Evolutionary conservation across 164 flowering plant species (phyloP).

Genomic region (Sedum album): DNA sequence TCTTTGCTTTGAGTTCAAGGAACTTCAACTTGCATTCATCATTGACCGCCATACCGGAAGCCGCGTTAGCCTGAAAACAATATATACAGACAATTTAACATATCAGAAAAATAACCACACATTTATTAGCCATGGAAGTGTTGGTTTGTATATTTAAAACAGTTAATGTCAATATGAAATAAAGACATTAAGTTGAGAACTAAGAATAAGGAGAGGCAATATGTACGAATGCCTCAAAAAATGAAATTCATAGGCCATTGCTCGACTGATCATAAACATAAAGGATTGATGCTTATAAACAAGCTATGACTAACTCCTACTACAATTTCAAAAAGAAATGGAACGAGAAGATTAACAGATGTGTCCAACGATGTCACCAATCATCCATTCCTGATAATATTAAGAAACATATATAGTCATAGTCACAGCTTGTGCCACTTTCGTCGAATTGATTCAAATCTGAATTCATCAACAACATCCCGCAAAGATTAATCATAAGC

Average conservation of each 20-base stretch:
- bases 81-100: neutral
- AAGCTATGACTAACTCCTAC: too few relatives aligned
- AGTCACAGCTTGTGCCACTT: neutral
- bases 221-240: neutral
- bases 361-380: neutral
- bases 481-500: neutral
- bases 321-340: too few relatives aligned
- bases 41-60: constrained; percentile 28
- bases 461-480: neutral
- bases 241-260: neutral
- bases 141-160: too few relatives aligned
- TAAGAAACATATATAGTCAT: neutral
- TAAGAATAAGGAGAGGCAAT: neutral
- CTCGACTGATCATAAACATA: too few relatives aligned
- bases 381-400: neutral
- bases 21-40: constrained; percentile 33
- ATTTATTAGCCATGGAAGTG: too few relatives aligned
- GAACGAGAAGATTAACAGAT: too few relatives aligned
- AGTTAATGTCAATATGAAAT: too few relatives aligned
- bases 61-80: constrained; percentile 8
- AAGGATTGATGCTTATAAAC: too few relatives aligned
- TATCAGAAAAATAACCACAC: neutral
- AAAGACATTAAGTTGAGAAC: neutral
- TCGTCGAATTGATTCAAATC: neutral
- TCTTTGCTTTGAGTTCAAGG: constrained; percentile 27